Percentiles rank a stretch among this genome's conserved stretches.
Conservation (phyloP, 768 basidiomycete genomes). For the Sarcodon sp. region DNA sequence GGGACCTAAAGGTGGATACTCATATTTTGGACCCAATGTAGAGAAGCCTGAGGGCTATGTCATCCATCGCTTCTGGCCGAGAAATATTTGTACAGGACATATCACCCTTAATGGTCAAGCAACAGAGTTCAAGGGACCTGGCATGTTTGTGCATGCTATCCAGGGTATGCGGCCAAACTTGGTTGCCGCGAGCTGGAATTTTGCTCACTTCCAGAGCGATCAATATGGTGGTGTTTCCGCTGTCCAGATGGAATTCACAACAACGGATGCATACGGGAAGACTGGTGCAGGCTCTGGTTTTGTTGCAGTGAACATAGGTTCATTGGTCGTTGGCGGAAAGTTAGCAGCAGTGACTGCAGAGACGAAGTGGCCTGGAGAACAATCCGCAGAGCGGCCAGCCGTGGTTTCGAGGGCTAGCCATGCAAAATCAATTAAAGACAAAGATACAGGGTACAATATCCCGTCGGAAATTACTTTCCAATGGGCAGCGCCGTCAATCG, state of each 20-base stretch:
- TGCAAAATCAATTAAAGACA: conserved; percentile 44
- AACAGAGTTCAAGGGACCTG: conserved; percentile 40
- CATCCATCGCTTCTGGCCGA: conserved; percentile 87
- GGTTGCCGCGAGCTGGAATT: conserved; percentile 92
- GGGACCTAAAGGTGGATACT: conserved; percentile 79
- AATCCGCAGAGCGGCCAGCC: conserved; percentile 25
- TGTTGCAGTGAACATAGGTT: conserved; percentile 78
- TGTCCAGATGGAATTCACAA: conserved; percentile 93
- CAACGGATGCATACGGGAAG: conserved; percentile 65
- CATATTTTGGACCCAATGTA: conserved; percentile 69
- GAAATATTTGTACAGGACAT: conserved; percentile 46
- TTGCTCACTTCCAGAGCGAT: conserved; percentile 77
- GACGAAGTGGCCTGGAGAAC: conserved; percentile 62
- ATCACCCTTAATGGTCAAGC: conserved; percentile 57
- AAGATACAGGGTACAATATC: conserved; percentile 70
- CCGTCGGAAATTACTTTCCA: conserved; percentile 60
- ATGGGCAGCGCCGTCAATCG: conserved; percentile 65
- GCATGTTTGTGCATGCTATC: conserved; percentile 92
- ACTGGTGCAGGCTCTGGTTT: conserved; percentile 72
- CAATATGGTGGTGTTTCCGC: conserved; percentile 68
- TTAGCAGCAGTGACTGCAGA: conserved; percentile 68
- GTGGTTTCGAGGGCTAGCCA: conserved; percentile 61
- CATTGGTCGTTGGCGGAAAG: conserved; percentile 70
- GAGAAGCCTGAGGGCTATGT: conserved; percentile 74
- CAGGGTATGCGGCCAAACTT: conserved; percentile 97